A percentile compares a stretch with the other conserved stretches of the same genome.
Evolutionary conservation across 805 yeast genomes (phyloP).

Genomic region (Barnettozyma pratensis): DNA sequence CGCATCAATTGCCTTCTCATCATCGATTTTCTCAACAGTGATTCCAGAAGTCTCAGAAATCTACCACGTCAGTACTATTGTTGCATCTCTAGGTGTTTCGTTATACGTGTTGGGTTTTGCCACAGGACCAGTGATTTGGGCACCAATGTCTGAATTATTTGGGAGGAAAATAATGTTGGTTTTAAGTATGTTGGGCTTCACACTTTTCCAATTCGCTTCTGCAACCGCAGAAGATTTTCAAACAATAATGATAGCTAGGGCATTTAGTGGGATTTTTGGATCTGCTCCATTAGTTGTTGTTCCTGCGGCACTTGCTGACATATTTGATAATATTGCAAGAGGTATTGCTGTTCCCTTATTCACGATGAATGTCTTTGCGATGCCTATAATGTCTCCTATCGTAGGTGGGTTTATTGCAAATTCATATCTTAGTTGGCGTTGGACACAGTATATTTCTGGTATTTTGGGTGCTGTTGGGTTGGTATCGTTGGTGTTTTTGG

Average conservation of each 20-base stretch:
- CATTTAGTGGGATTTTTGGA: slow-evolving; percentile 75
- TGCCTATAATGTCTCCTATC: slow-evolving; percentile 81
- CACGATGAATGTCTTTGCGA: slow-evolving; percentile 65
- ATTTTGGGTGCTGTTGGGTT: slow-evolving; percentile 46
- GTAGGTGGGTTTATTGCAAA: slow-evolving; percentile 64
- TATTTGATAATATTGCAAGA: slow-evolving; percentile 58
- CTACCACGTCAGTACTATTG: slow-evolving; percentile 59
- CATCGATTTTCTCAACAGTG: slow-evolving; percentile 72
- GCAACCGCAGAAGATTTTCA: slow-evolving; percentile 77
- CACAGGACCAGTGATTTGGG: slow-evolving; percentile 87
- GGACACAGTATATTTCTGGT: slow-evolving; percentile 72
- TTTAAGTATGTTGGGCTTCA: slow-evolving; percentile 49
- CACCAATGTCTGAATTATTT: slow-evolving; percentile 72
- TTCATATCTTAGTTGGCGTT: slow-evolving; percentile 71
- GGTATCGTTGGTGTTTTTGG: slow-evolving; percentile 38
- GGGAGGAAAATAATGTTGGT: slow-evolving; percentile 65
- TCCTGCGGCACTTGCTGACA: slow-evolving; percentile 83
- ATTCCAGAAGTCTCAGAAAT: slow-evolving; percentile 40
- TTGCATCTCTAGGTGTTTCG: slow-evolving; percentile 69
- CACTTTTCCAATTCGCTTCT: slow-evolving; percentile 61
- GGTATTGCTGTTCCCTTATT: slow-evolving; percentile 77
- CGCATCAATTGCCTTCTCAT: slow-evolving; percentile 61
- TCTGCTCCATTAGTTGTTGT: slow-evolving; percentile 83
- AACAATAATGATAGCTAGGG: slow-evolving; percentile 71
- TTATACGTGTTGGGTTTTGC: slow-evolving; percentile 89